These are phyloP conservation scores for Binderoboletus segoi DNA, from an alignment of 1,284 basidiomycete species.

Conservation along the genomic window DNA sequence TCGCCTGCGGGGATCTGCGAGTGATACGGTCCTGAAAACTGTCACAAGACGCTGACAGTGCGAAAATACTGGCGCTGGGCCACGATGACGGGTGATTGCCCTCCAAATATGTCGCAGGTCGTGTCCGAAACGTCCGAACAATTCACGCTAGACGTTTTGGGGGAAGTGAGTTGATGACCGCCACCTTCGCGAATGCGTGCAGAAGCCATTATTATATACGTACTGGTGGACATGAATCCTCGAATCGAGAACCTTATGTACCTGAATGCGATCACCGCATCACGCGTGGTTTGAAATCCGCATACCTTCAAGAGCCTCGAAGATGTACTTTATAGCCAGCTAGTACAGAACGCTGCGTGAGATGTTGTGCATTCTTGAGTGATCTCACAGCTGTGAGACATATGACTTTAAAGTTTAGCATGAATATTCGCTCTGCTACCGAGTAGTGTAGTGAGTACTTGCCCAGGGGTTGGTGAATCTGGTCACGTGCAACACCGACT, in stretches of 20 bases:
- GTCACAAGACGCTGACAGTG: constrained; percentile 8
- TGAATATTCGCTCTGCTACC: too few species aligned
- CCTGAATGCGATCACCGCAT: constrained; percentile 6
- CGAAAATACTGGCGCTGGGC: constrained; percentile 4
- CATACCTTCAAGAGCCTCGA: constrained; percentile 7
- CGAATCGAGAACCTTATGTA: constrained; percentile 5
- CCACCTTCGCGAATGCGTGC: constrained; percentile 10
- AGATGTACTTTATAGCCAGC: not conserved
- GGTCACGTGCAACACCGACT: too few species aligned
- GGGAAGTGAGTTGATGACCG: constrained; percentile 20
- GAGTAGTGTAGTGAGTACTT: too few species aligned
- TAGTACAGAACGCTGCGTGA: not conserved
- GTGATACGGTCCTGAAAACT: constrained; percentile 6
- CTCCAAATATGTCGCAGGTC: constrained; percentile 2
- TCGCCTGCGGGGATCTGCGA: constrained; percentile 3
- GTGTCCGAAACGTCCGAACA: constrained; percentile 5
- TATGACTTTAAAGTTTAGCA: too few species aligned
- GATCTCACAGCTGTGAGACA: not conserved
- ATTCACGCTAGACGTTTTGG: constrained; percentile 1
- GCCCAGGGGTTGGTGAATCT: too few species aligned
- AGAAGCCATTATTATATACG: constrained; percentile 8
- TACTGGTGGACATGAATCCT: constrained; percentile 3
- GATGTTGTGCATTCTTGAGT: not conserved
- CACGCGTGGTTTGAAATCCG: constrained; percentile 4
- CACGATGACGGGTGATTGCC: constrained; percentile 1